Conservation (phyloP, 768 basidiomycete genomes). For the Suillus decipiens region DNA sequence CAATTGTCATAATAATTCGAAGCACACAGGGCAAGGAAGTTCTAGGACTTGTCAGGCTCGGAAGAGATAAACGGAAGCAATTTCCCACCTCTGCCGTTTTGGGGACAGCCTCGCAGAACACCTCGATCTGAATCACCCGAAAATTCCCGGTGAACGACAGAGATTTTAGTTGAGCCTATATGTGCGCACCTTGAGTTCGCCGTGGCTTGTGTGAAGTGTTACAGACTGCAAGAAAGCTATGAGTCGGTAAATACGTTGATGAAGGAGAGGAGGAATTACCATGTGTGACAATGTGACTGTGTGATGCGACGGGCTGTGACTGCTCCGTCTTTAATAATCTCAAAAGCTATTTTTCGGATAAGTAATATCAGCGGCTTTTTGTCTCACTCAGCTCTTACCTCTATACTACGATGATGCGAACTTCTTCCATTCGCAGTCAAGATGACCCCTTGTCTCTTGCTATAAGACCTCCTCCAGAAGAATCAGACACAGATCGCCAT, state of each 20-base stretch:
- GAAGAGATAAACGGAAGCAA: neutral
- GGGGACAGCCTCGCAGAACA: constrained; percentile 97
- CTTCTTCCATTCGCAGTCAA: constrained; percentile 71
- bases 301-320: constrained; percentile 27
- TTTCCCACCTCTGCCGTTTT: constrained; percentile 85
- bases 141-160: constrained; percentile 3
- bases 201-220: constrained; percentile 91
- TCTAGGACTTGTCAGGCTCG: constrained; percentile 47
- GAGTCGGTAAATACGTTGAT: constrained; percentile 23
- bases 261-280: constrained; percentile 25
- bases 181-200: constrained; percentile 82
- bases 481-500: constrained; percentile 66
- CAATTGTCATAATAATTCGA: constrained; percentile 84
- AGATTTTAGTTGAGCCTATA: neutral
- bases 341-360: neutral
- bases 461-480: constrained; percentile 61
- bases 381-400: constrained; percentile 28
- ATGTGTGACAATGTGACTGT: constrained; percentile 19
- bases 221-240: constrained; percentile 64
- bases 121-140: constrained; percentile 67
- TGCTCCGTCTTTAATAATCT: constrained; percentile 19
- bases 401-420: constrained; percentile 54
- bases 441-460: constrained; percentile 76
- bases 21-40: constrained; percentile 93
- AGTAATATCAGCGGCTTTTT: constrained; percentile 18